A percentile compares a stretch with the other conserved stretches of the same genome.
Evolutionary conservation across 257 asterid genomes (phyloP).

Genomic region (Phtheirospermum japonicum): DNA sequence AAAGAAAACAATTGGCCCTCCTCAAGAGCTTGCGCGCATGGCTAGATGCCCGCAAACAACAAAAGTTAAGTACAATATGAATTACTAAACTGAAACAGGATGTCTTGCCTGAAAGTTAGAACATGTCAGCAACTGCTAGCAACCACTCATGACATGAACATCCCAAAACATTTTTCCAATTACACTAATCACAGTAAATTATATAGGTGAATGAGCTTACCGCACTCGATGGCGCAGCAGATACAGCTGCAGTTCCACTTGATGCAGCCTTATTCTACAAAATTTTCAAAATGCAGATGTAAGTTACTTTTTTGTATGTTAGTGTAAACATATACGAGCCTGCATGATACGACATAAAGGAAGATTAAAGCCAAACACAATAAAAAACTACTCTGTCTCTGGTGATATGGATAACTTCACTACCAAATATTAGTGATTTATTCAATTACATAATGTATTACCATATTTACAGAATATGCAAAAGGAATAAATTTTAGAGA

Average conservation of each 20-base stretch:
- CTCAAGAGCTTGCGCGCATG: background rate
- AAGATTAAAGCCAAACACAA: background rate
- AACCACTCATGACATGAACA: background rate
- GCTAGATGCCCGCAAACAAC: background rate
- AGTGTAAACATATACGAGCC: background rate
- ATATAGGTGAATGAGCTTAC: constrained; percentile 38
- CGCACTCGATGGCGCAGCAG: constrained; percentile 42
- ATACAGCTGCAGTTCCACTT: constrained; percentile 46
- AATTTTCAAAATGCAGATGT: constrained; percentile 21
- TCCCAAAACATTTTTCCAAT: background rate
- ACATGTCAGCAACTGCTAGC: background rate
- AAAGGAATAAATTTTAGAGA: background rate
- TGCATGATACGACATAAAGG: background rate
- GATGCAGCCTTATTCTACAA: constrained; percentile 51
- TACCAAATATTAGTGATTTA: background rate
- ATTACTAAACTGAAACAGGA: background rate
- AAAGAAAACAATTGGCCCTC: background rate
- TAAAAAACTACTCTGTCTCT: background rate
- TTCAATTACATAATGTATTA: background rate
- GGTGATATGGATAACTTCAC: constrained; percentile 1
- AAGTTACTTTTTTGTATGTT: background rate
- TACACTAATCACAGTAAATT: background rate
- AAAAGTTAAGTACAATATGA: background rate
- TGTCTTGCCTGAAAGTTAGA: background rate
- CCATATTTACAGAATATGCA: background rate